Base-by-base conservation (phyloP, 2,329 filamentous ascomycete species). In the Bipolaris sorokiniana region DNA sequence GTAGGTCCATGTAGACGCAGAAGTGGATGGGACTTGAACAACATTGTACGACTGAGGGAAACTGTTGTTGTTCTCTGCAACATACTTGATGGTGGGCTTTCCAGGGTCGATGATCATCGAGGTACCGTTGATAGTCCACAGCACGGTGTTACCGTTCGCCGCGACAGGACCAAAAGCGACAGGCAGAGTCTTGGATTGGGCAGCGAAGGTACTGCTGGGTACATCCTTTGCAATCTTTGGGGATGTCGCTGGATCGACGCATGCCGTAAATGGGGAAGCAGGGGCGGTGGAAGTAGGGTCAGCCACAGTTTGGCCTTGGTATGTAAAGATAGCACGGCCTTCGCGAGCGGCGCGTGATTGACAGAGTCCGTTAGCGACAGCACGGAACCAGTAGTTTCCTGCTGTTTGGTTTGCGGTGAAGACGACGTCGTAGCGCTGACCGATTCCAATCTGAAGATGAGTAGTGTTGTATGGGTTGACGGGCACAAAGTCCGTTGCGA, bases 51-150 rank as follows among this genome's bases (percentile, higher is more conserved):
- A 66, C 2, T 49, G 53, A 1, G 79, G 76, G 56, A 77, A 80
- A 58, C 57, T 76, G 34, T 70, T 74, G 65, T 80, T 79, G 28
- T 69, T 66, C 34, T 80, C 67, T 16, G 77, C 68, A 40, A 81
- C 65, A 56, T 80, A 80, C 46, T 78, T 64, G 26, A 82, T 48
- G 0, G 82, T 84, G 5, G 83, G 82, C 48, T 81, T 67, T 7
- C 68, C 68, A 75, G 82, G 84, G 53, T 83, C 75, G 5, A 84
- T 73, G 5, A 75, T 55, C 69, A 84, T 77, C 7, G 78, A 78
- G 10, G 76, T 82, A 33, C 71, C 76, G 68, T 83, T 83, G 49
- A 75, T 61, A 23, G 69, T 73, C 72, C 72, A 75, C 2, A 73
- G 66, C 5, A 75, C 64, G 2, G 70, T 48, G 18, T 66, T 69